phyloP scores from a whole-genome alignment of 495 filamentous ascomycete genomes.

The Schizothecium vesticola region DNA sequence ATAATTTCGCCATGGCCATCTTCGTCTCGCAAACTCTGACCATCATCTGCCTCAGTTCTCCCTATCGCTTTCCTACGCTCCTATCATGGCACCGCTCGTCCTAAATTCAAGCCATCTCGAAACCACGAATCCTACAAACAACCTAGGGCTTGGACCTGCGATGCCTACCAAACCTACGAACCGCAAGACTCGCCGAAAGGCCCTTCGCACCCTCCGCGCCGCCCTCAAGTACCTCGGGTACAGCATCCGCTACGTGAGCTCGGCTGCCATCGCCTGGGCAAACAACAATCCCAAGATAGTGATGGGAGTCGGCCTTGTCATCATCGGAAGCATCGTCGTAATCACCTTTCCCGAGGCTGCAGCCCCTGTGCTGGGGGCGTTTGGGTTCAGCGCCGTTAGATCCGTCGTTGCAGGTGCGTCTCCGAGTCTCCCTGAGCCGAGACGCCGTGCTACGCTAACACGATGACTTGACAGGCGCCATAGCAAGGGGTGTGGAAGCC shows the following conservation, averaged over 20 bases:
- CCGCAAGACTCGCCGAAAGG: background rate
- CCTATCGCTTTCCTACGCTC: background rate
- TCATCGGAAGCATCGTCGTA: background rate
- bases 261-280: background rate
- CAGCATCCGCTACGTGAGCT: background rate
- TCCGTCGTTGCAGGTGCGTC: background rate
- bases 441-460: background rate
- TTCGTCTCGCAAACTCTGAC: background rate
- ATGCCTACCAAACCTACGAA: background rate
- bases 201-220: background rate
- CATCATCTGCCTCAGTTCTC: background rate
- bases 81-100: background rate
- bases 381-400: background rate
- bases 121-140: background rate
- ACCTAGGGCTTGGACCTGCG: background rate
- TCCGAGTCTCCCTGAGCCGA: background rate
- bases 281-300: background rate
- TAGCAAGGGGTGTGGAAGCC: background rate
- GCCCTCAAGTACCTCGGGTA: background rate
- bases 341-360: background rate
- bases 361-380: background rate
- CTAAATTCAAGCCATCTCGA: background rate
- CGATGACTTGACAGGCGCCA: background rate
- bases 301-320: background rate
- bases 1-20: background rate